Evolutionary conservation across 1,284 basidiomycete species (phyloP).

Genomic region (Irpex sp.): DNA sequence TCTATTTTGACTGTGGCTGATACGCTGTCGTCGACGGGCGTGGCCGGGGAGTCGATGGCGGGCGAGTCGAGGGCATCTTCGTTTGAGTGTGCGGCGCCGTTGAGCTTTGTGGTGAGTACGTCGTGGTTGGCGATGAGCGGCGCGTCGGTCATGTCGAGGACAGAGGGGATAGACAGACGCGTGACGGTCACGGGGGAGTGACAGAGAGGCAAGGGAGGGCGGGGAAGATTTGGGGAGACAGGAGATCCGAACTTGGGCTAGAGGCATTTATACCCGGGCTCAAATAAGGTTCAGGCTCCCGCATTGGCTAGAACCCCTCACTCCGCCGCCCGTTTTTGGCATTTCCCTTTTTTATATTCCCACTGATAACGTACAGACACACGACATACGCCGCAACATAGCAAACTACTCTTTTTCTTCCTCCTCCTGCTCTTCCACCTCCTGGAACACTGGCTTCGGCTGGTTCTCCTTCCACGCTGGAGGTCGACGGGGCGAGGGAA

Average conservation of each 20-base stretch:
- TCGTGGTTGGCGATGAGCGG: conserved; percentile 25
- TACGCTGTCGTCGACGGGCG: conserved; percentile 48
- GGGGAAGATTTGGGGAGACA: conserved; percentile 69
- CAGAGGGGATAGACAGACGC: conserved; percentile 24
- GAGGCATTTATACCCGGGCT: conserved; percentile 70
- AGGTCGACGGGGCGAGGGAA: conserved; percentile 25
- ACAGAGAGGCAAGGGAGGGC: conserved; percentile 26
- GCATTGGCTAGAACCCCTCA: conserved; percentile 43
- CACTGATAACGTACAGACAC: conserved; percentile 9
- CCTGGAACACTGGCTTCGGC: conserved; percentile 73
- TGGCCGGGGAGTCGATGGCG: conserved; percentile 53
- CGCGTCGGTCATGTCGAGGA: conserved; percentile 30
- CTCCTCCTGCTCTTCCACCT: conserved; percentile 46
- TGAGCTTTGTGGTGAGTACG: conserved; percentile 42
- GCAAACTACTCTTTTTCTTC: conserved; percentile 33
- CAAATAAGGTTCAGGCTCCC: conserved; percentile 80
- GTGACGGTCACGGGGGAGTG: conserved; percentile 39
- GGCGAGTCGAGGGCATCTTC: conserved; percentile 35
- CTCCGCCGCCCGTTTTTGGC: conserved; percentile 10
- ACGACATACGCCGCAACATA: neutral
- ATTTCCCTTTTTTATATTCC: conserved; percentile 4
- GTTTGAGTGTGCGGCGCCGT: conserved; percentile 23
- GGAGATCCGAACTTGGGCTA: conserved; percentile 63
- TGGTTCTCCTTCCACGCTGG: conserved; percentile 81
- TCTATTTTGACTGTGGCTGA: conserved; percentile 56